phyloP scores from a whole-genome alignment of 202 grass and related monocot species.

The Setaria italica region DNA sequence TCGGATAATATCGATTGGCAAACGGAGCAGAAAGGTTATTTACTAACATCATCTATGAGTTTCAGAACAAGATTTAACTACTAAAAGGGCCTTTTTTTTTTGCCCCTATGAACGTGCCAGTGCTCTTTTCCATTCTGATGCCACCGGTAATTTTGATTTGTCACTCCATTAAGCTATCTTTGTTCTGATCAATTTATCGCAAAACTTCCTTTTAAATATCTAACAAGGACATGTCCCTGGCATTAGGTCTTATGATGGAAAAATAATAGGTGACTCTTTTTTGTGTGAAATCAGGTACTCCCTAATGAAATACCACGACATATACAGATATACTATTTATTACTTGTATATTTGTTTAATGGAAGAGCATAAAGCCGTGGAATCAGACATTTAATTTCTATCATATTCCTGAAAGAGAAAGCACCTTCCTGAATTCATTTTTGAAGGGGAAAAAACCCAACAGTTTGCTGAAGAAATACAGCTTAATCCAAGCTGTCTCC shows the following conservation, averaged over 20 bases:
- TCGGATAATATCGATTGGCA: too few species aligned
- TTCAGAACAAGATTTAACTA: neutral
- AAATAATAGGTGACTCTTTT: neutral
- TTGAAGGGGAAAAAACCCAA: neutral
- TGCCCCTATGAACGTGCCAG: neutral
- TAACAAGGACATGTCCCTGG: neutral
- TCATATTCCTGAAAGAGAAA: neutral
- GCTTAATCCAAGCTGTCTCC: neutral
- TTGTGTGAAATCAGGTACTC: neutral
- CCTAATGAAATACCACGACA: too few species aligned
- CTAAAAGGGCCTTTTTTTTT: neutral
- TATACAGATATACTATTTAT: neutral
- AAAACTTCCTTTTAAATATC: too few species aligned
- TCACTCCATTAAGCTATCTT: neutral
- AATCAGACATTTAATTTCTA: neutral
- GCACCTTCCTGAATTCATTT: neutral
- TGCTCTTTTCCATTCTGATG: neutral
- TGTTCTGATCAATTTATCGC: neutral
- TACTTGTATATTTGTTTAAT: neutral
- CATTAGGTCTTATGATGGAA: neutral
- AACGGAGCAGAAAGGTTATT: neutral
- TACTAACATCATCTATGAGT: neutral
- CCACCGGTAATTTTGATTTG: neutral
- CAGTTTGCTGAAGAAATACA: neutral
- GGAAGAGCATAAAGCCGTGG: neutral